phyloP scores from a whole-genome alignment of 345 rosid genomes.

The Luvunga scandens region DNA sequence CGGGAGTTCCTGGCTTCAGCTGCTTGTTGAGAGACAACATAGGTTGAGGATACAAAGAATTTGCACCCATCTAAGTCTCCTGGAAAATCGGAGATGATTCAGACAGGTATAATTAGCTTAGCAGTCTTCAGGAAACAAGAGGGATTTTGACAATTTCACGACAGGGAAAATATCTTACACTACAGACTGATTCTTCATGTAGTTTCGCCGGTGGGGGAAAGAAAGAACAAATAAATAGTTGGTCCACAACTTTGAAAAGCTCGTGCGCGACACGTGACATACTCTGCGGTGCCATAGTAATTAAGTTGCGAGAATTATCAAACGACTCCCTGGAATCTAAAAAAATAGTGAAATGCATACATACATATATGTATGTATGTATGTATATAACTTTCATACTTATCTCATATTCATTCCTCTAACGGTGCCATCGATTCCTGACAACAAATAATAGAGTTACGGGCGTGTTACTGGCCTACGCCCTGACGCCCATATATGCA shows the following conservation, averaged over 20 bases:
- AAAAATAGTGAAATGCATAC: too few species aligned
- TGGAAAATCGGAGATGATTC: slow-evolving; percentile 11
- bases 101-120: not conserved
- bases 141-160: not conserved
- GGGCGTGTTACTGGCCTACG: too few species aligned
- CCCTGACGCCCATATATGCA: too few species aligned
- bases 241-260: slow-evolving; percentile 18
- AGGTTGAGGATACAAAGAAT: slow-evolving; percentile 27
- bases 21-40: slow-evolving; percentile 26
- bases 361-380: too few species aligned
- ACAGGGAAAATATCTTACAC: not conserved
- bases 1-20: slow-evolving; percentile 21
- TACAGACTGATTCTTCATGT: not conserved
- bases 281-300: not conserved
- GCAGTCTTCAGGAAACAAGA: not conserved
- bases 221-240: too few species aligned
- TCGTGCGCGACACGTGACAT: slow-evolving; percentile 21
- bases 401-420: too few species aligned
- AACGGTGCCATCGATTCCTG: too few species aligned
- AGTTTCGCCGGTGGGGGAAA: not conserved
- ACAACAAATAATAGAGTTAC: too few species aligned
- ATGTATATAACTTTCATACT: too few species aligned
- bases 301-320: not conserved
- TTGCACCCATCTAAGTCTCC: slow-evolving; percentile 33
- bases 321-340: not conserved